Percentiles rank a stretch among this genome's conserved stretches.
phyloP scores from a whole-genome alignment of 257 asterid genomes.

The Nyctanthes arbortristis region DNA sequence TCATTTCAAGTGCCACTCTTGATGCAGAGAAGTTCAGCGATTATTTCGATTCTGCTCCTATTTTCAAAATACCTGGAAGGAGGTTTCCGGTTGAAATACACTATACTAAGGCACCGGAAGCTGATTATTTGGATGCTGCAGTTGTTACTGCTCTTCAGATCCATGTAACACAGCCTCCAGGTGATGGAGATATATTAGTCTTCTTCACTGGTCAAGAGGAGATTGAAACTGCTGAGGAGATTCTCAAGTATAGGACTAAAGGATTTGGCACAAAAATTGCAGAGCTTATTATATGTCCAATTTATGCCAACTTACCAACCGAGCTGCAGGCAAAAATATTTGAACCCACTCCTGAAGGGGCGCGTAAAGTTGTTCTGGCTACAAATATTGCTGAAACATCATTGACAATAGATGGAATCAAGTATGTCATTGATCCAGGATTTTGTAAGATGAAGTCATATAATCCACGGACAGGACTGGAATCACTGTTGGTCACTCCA shows the following conservation, averaged over 20 bases:
- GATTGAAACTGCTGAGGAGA: constrained; percentile 66
- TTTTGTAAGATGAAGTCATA: constrained; percentile 90
- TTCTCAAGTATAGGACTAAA: constrained; percentile 63
- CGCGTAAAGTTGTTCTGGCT: constrained; percentile 68
- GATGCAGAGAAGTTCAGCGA: constrained; percentile 85
- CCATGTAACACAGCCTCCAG: constrained; percentile 83
- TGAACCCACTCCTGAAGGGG: constrained; percentile 74
- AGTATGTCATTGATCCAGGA: constrained; percentile 95
- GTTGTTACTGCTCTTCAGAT: constrained; percentile 87
- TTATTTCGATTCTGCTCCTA: constrained; percentile 63
- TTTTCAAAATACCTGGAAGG: constrained; percentile 88
- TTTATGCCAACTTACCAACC: constrained; percentile 68
- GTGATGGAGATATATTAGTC: constrained; percentile 87
- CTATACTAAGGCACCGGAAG: constrained; percentile 94
- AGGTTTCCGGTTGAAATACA: constrained; percentile 91
- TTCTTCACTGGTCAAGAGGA: constrained; percentile 83
- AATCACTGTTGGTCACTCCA: constrained; percentile 72
- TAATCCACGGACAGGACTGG: constrained; percentile 95
- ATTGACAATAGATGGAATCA: constrained; percentile 92
- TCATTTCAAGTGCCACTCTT: constrained; percentile 88
- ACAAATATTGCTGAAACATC: constrained; percentile 88
- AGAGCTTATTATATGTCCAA: constrained; percentile 68
- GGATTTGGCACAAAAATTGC: constrained; percentile 71
- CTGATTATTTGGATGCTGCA: constrained; percentile 95
- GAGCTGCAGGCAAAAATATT: constrained; percentile 68